phyloP scores from a whole-genome alignment of 2,329 filamentous ascomycete genomes.

The Colletotrichum cereale region DNA sequence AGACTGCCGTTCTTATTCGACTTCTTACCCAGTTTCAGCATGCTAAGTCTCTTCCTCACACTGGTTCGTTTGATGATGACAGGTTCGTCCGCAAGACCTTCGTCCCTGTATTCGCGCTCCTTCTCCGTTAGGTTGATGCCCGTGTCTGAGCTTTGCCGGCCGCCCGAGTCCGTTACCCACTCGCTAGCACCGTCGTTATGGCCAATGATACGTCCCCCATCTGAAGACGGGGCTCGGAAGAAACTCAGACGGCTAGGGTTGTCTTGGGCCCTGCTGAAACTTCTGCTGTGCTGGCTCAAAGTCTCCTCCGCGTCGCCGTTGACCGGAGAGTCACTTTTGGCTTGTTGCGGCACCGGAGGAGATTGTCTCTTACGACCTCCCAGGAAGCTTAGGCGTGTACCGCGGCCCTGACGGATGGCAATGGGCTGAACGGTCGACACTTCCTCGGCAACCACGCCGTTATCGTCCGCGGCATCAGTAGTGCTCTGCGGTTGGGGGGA shows the following conservation, averaged over 20 bases:
- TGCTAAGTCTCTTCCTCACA: slow-evolving; percentile 82
- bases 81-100: slow-evolving; percentile 26
- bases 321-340: slow-evolving; percentile 47
- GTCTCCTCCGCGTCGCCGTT: slow-evolving; percentile 48
- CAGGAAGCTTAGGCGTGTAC: slow-evolving; percentile 69
- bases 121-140: slow-evolving; percentile 42
- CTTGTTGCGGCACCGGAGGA: slow-evolving; percentile 44
- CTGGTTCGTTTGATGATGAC: slow-evolving; percentile 67
- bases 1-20: slow-evolving; percentile 65
- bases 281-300: slow-evolving; percentile 44
- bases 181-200: slow-evolving; percentile 43
- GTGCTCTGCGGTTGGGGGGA: slow-evolving; percentile 48
- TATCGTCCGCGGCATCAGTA: slow-evolving; percentile 50
- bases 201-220: slow-evolving; percentile 42
- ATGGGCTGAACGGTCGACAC: slow-evolving; percentile 64
- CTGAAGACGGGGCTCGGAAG: slow-evolving; percentile 56
- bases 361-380: slow-evolving; percentile 64
- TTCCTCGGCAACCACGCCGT: slow-evolving; percentile 59
- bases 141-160: slow-evolving; percentile 45
- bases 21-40: slow-evolving; percentile 82
- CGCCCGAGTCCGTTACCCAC: slow-evolving; percentile 49
- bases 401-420: slow-evolving; percentile 62
- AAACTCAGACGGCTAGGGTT: slow-evolving; percentile 61
- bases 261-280: slow-evolving; percentile 47
- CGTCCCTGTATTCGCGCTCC: slow-evolving; percentile 46